Evolutionary conservation across 441 rosid species (phyloP).

Genomic region (Populus hybrid): DNA sequence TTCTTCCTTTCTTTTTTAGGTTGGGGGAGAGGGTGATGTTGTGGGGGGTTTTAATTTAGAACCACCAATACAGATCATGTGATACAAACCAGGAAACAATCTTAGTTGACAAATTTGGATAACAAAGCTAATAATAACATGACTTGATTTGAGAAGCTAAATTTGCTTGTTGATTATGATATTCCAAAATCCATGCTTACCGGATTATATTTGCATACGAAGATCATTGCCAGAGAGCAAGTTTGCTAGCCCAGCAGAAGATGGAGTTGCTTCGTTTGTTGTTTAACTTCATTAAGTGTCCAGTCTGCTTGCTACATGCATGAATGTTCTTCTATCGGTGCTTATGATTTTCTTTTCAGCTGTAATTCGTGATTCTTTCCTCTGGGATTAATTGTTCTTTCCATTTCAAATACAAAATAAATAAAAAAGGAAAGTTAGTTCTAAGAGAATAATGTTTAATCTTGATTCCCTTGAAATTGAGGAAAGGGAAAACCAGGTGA

Average conservation of each 20-base stretch:
- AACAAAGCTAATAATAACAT: neutral
- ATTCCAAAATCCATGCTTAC: neutral
- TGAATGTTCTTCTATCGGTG: neutral
- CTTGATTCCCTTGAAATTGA: too few relatives aligned
- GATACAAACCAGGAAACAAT: neutral
- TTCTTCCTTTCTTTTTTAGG: too few relatives aligned
- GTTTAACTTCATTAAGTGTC: neutral
- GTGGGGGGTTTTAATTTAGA: too few relatives aligned
- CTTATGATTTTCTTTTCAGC: neutral
- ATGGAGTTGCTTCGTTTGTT: neutral
- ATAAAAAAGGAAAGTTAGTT: too few relatives aligned
- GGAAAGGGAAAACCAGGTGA: too few relatives aligned
- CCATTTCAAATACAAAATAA: too few relatives aligned
- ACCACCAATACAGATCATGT: too few relatives aligned
- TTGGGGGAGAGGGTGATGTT: too few relatives aligned
- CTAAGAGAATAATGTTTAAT: too few relatives aligned
- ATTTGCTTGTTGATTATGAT: neutral
- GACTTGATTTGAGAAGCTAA: neutral
- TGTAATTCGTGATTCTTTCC: too few relatives aligned
- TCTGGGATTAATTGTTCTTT: too few relatives aligned
- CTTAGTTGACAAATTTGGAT: neutral
- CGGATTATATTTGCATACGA: neutral
- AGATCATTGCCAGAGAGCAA: slow-evolving; percentile 2
- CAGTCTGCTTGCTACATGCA: neutral
- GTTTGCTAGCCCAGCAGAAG: slow-evolving; percentile 5